Evolutionary conservation across 1,284 basidiomycete genomes (phyloP).

Genomic region (Austroboletus sp.): DNA sequence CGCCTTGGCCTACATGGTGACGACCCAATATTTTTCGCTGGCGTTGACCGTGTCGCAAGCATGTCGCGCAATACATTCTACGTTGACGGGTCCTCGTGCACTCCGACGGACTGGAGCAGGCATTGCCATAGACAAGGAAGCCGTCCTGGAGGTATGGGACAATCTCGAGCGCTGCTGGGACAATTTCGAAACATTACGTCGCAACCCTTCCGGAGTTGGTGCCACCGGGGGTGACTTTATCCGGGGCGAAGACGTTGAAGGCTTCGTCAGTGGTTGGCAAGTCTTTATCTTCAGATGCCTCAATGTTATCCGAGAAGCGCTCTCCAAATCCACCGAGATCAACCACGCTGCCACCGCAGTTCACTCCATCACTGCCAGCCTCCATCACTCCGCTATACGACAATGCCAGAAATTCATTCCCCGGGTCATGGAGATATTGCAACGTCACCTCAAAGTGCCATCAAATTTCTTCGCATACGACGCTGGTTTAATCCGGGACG

Average conservation of each 20-base stretch:
- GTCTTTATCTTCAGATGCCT: conserved; percentile 48
- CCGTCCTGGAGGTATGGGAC: conserved; percentile 70
- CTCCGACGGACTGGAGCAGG: conserved; percentile 48
- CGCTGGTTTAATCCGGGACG: conserved; percentile 71
- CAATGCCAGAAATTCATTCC: conserved; percentile 50
- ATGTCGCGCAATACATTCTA: conserved; percentile 68
- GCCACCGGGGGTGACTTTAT: conserved; percentile 37
- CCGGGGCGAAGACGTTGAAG: conserved; percentile 54
- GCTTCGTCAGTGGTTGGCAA: conserved; percentile 51
- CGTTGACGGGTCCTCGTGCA: conserved; percentile 69
- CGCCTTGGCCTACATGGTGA: conserved; percentile 25
- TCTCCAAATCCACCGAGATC: conserved; percentile 7
- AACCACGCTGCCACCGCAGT: conserved; percentile 2
- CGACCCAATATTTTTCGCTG: conserved; percentile 43
- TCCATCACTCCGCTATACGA: conserved; percentile 41
- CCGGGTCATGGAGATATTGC: conserved; percentile 56
- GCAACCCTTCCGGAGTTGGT: conserved; percentile 28
- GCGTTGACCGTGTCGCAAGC: conserved; percentile 65
- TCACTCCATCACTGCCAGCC: conserved; percentile 36
- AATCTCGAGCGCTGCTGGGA: conserved; percentile 75
- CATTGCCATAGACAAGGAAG: conserved; percentile 49
- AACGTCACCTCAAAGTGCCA: conserved; percentile 45
- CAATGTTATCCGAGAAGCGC: conserved; percentile 37
- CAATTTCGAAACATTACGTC: conserved; percentile 64
- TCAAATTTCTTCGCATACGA: conserved; percentile 71